A percentile compares a stretch with the other conserved stretches of the same genome.
phyloP scores from a whole-genome alignment of 2,329 filamentous ascomycete species.

The Fusarium buharicum region DNA sequence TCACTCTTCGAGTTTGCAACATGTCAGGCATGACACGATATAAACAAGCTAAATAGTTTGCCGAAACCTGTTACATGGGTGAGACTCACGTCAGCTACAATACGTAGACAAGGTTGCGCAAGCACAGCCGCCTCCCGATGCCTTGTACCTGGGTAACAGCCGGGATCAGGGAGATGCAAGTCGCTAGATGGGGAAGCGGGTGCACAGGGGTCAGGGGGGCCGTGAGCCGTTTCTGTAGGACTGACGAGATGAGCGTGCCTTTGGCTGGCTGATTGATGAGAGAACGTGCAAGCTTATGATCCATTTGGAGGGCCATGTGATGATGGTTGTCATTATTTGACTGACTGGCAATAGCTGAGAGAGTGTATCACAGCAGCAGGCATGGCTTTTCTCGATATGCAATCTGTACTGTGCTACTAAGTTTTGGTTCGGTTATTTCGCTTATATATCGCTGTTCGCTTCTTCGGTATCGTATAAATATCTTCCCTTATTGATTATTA shows the following conservation, averaged over 20 bases:
- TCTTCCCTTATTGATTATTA: too few relatives aligned
- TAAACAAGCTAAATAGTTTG: slow-evolving; percentile 15
- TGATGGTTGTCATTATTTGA: slow-evolving; percentile 1
- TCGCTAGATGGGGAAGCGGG: slow-evolving; percentile 43
- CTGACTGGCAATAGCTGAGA: slow-evolving; percentile 5
- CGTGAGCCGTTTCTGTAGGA: slow-evolving; percentile 30
- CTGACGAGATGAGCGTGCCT: slow-evolving; percentile 24
- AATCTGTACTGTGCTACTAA: slow-evolving; percentile 1
- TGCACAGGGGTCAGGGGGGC: slow-evolving; percentile 38
- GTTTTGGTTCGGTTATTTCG: too few relatives aligned
- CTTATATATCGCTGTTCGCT: too few relatives aligned
- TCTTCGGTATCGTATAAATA: not conserved
- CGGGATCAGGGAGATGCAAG: slow-evolving; percentile 40
- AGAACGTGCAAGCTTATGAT: slow-evolving; percentile 1
- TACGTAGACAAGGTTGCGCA: slow-evolving; percentile 9
- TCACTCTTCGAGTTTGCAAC: not conserved
- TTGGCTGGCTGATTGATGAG: slow-evolving; percentile 16
- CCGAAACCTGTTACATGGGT: slow-evolving; percentile 7
- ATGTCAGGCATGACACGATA: slow-evolving; percentile 24
- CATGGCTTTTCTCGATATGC: not conserved
- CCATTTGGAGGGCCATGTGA: slow-evolving; percentile 16
- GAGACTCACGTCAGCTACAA: slow-evolving; percentile 5
- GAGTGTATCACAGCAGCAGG: slow-evolving; percentile 2
- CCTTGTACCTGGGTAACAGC: slow-evolving; percentile 36
- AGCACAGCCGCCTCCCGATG: slow-evolving; percentile 31